A percentile compares a stretch with the other conserved stretches of the same genome.
Evolutionary conservation across 306 rosid species (phyloP).

Genomic region (Castanopsis chinensis): DNA sequence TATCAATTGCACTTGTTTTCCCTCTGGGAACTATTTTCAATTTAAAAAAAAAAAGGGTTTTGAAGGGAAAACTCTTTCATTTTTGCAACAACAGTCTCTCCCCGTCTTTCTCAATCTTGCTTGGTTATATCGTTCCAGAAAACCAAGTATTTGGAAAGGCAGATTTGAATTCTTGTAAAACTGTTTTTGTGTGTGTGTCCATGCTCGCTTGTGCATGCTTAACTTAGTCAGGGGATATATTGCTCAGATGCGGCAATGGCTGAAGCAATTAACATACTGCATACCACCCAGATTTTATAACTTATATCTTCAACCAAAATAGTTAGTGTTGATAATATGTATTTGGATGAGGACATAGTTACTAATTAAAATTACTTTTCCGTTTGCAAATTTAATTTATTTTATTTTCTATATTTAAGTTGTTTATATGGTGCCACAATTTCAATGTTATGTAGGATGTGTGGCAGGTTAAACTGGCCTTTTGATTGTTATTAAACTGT

Average conservation of each 20-base stretch:
- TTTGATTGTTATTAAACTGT: constrained; percentile 32
- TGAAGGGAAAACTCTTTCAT: too few species aligned
- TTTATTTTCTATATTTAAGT: background rate
- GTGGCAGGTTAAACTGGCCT: constrained; percentile 17
- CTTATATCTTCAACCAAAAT: background rate
- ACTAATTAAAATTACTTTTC: background rate
- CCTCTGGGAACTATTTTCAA: too few species aligned
- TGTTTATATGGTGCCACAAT: background rate
- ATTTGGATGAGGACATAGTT: background rate
- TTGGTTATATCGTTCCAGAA: background rate
- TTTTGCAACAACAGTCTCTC: too few species aligned
- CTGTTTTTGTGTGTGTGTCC: background rate
- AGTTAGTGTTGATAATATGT: background rate
- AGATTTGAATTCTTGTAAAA: background rate
- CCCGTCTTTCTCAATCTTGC: background rate
- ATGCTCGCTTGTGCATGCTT: background rate
- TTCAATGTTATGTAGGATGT: constrained; percentile 14
- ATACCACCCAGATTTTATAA: background rate
- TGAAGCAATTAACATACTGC: background rate
- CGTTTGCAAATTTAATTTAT: background rate
- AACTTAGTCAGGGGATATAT: background rate
- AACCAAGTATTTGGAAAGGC: background rate
- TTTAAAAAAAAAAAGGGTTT: too few species aligned
- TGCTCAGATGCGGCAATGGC: background rate
- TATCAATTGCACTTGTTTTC: background rate